A percentile compares a stretch with the other conserved stretches of the same genome.
Evolutionary conservation across 2,329 filamentous ascomycete species (phyloP).

Genomic region (Aspergillus uvarum): DNA sequence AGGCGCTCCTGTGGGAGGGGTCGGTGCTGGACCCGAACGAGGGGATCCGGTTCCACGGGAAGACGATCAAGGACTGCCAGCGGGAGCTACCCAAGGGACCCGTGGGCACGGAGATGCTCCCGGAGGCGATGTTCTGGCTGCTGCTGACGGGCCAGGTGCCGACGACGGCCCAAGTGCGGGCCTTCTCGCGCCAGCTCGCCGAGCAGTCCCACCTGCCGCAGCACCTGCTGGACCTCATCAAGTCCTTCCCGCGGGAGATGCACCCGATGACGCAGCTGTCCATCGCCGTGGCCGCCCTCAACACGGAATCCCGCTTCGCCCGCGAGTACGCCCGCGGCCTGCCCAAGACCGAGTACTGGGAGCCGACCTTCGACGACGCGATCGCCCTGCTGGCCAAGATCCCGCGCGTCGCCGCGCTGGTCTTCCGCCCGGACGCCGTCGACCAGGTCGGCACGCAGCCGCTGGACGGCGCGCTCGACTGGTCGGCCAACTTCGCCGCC

Average conservation of each 20-base stretch:
- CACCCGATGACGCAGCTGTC: conserved; percentile 99
- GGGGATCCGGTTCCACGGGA: conserved; percentile 96
- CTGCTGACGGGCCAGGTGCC: conserved; percentile 91
- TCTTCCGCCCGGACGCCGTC: conserved; percentile 83
- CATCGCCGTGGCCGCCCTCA: conserved; percentile 91
- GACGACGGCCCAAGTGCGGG: conserved; percentile 74
- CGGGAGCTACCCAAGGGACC: conserved; percentile 88
- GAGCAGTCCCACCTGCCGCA: conserved; percentile 78
- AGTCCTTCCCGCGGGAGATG: conserved; percentile 82
- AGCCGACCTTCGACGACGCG: conserved; percentile 92
- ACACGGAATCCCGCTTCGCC: conserved; percentile 90
- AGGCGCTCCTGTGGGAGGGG: conserved; percentile 98
- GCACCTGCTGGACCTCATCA: conserved; percentile 84
- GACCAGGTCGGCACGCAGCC: conserved; percentile 71
- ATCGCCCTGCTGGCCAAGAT: conserved; percentile 95
- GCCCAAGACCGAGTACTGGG: conserved; percentile 98
- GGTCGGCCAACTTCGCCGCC: conserved; percentile 97
- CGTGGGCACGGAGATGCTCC: conserved; percentile 89
- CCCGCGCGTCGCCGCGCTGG: conserved; percentile 93
- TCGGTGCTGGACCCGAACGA: conserved; percentile 95
- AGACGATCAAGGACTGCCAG: conserved; percentile 98
- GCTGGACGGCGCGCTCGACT: conserved; percentile 83
- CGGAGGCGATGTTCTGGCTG: conserved; percentile 99
- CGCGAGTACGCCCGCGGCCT: conserved; percentile 88
- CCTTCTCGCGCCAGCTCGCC: conserved; percentile 80